phyloP scores from a whole-genome alignment of 192 early-diverging fungal genomes.

The Neocallimastix lanati region DNA sequence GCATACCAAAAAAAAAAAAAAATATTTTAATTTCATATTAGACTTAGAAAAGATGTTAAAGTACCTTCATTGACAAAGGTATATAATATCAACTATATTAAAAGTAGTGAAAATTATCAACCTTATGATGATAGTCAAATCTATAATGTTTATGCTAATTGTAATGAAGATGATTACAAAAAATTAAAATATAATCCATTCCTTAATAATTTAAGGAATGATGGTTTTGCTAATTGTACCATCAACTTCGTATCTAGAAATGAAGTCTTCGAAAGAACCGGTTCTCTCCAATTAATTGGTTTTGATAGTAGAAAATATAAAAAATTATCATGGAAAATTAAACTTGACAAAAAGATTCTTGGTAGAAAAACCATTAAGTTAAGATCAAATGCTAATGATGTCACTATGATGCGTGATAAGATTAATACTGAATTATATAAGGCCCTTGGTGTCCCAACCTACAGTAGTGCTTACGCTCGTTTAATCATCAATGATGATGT shows the following conservation, averaged over 20 bases:
- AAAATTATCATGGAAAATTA: background rate
- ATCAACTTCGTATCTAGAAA: background rate
- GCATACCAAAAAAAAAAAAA: too few species aligned
- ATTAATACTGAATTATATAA: background rate
- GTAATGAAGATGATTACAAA: background rate
- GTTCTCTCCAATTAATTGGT: background rate
- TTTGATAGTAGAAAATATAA: background rate
- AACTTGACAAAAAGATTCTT: background rate
- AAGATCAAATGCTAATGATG: background rate
- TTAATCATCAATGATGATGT: background rate
- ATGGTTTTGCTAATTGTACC: background rate
- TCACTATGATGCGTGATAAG: background rate
- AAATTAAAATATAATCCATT: background rate
- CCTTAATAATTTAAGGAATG: background rate
- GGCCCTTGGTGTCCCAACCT: background rate
- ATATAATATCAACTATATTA: background rate
- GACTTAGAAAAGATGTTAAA: background rate
- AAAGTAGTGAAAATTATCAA: background rate
- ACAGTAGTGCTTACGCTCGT: too few species aligned
- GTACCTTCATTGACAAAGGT: background rate
- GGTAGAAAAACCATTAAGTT: background rate
- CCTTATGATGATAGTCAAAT: background rate
- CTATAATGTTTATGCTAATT: background rate
- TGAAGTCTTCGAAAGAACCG: background rate
- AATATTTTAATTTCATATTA: too few species aligned